These are phyloP conservation scores for Flueggea neowawraea DNA, from an alignment of 441 rosid species.

Conservation along the genomic window DNA sequence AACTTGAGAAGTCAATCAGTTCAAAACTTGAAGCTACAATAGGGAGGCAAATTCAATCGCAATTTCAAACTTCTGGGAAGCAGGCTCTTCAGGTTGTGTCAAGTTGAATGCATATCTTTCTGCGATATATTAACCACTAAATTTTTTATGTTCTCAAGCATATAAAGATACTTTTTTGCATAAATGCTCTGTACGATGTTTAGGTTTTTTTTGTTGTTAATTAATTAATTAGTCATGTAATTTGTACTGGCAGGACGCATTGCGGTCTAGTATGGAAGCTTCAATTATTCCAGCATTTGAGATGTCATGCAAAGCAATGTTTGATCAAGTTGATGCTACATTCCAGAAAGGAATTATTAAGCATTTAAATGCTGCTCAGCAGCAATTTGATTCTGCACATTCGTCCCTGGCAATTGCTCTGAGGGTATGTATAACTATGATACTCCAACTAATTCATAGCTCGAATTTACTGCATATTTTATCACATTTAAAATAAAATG, in stretches of 20 bases:
- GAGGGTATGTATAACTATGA: constrained; percentile 34
- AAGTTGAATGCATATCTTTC: constrained; percentile 3
- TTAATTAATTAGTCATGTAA: too few species aligned
- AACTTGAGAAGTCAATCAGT: constrained; percentile 60
- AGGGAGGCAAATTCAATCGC: constrained; percentile 73
- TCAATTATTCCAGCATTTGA: constrained; percentile 78
- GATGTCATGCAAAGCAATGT: constrained; percentile 77
- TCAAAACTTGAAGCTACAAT: constrained; percentile 65
- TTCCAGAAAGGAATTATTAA: constrained; percentile 55
- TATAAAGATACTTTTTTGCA: too few species aligned
- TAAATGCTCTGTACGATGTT: too few species aligned
- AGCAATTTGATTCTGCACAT: constrained; percentile 59
- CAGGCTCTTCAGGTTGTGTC: constrained; percentile 68
- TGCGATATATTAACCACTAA: too few species aligned
- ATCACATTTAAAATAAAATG: not conserved
- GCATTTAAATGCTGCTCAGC: constrained; percentile 52
- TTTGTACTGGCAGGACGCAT: constrained; percentile 43
- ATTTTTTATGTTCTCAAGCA: too few species aligned
- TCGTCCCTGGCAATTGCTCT: constrained; percentile 56
- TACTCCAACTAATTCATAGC: too few species aligned
- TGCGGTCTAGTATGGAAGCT: constrained; percentile 65
- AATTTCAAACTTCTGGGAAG: constrained; percentile 79
- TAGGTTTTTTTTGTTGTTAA: too few species aligned
- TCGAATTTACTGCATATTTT: too few species aligned
- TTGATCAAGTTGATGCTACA: constrained; percentile 68